These are phyloP conservation scores for Telopea speciosissima DNA, from an alignment of 177 flowering plant species.

Conservation along the genomic window DNA sequence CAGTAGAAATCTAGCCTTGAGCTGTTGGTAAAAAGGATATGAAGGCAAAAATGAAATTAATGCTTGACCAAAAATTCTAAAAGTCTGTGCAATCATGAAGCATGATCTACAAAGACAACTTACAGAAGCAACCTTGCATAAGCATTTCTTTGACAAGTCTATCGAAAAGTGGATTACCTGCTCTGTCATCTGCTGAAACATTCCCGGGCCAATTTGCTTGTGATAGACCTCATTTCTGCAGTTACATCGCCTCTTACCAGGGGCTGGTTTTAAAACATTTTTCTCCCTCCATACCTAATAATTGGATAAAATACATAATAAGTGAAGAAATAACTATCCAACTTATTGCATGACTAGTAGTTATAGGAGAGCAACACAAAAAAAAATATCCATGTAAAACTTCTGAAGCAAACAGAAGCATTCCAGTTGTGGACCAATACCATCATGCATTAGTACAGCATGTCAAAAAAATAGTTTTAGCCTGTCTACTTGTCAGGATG, in stretches of 20 bases:
- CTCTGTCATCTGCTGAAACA: slow-evolving; percentile 99
- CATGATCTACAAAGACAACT: neutral
- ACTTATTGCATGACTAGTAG: neutral
- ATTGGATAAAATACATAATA: neutral
- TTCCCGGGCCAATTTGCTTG: slow-evolving; percentile 96
- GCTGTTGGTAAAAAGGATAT: neutral
- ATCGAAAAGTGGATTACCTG: slow-evolving; percentile 43
- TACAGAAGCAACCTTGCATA: neutral
- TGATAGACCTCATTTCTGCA: slow-evolving; percentile 98
- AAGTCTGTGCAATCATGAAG: neutral
- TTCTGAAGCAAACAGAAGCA: neutral
- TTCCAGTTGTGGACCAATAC: neutral
- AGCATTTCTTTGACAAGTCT: neutral
- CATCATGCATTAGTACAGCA: neutral
- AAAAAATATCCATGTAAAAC: neutral
- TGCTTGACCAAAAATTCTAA: neutral
- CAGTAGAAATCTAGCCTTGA: neutral
- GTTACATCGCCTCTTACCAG: slow-evolving; percentile 93
- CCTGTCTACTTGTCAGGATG: too few species aligned
- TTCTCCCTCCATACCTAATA: slow-evolving; percentile 96
- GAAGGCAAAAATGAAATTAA: neutral
- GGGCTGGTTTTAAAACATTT: slow-evolving; percentile 83
- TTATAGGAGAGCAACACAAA: neutral
- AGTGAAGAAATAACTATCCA: neutral
- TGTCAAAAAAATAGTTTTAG: too few species aligned